These are phyloP conservation scores for Fusarium chlamydosporum DNA, from an alignment of 2,329 filamentous ascomycete species.

Conservation along the genomic window DNA sequence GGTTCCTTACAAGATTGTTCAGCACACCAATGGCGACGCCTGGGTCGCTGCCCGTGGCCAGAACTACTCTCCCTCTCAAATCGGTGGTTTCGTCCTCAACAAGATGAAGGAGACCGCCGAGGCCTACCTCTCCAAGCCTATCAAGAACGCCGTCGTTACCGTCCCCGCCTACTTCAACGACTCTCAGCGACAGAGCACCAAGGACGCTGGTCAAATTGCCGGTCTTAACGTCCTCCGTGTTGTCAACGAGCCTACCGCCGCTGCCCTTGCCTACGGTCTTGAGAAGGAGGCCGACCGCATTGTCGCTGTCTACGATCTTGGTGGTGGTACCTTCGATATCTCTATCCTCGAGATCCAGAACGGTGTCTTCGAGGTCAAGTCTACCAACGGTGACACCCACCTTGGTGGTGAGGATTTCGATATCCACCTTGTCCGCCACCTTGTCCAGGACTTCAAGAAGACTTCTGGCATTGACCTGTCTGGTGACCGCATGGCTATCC, in stretches of 20 bases:
- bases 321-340: conserved; percentile 99
- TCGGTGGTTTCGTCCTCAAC: conserved; percentile 94
- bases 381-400: conserved; percentile 98
- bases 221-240: conserved; percentile 97
- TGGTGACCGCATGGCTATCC: conserved; percentile 95
- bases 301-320: conserved; percentile 96
- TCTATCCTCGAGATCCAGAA: conserved; percentile 97
- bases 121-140: conserved; percentile 87
- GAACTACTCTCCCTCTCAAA: conserved; percentile 98
- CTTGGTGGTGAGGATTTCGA: conserved; percentile 99
- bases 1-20: conserved; percentile 98
- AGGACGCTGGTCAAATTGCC: conserved; percentile 96
- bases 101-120: conserved; percentile 99
- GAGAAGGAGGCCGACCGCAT: conserved; percentile 93
- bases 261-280: conserved; percentile 93
- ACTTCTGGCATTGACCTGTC: conserved; percentile 92
- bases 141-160: conserved; percentile 97
- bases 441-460: conserved; percentile 97
- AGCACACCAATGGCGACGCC: conserved; percentile 95
- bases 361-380: conserved; percentile 99
- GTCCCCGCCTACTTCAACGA: conserved; percentile 99
- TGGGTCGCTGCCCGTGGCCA: conserved; percentile 95
- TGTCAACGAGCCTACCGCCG: conserved; percentile 97
- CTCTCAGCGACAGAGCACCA: conserved; percentile 96
- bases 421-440: conserved; percentile 91